Base-by-base conservation (phyloP, 2,329 filamentous ascomycete species). In the Hyphodiscus sp. region DNA sequence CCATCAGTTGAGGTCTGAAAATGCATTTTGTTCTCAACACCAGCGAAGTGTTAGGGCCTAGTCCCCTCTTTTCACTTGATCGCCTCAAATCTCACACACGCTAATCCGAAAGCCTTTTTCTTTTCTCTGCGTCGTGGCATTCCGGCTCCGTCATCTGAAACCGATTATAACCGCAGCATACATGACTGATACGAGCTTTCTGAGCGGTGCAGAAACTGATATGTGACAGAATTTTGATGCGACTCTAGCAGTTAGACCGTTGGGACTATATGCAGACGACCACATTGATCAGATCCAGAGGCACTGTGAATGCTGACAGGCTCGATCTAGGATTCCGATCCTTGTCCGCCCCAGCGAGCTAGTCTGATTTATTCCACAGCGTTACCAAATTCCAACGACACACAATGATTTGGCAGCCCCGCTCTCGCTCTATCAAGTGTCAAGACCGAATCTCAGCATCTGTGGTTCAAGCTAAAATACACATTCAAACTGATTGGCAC, bases 281-380 rank as follows among this genome's bases (percentile, higher is more conserved):
- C 11, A 10, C 23, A 26, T 8, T 26, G 23, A 26, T 26, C 23
- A 38, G 16, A 38, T 13, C 33, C 11, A 38, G 33, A 38, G 11
- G 23, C 23, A 26, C 15, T 41, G 44, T 30, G 41, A n/a, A 11
- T 29, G 52, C 50, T 50, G 20, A 54, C 52, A 59, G 57, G 54
- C 48, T 55, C 48, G 45, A 55, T 47, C 41, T 11, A 16, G 44
- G 38, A 19, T 45, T 52, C 45, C 33, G 50, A 44, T 50, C 23
- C 26, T 38, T 10, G 11, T 51, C 45, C 16, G 50, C 29, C 10
- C 10, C 42, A 41, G 45, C 46, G 26, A 48, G 44, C 49, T 44
- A 47, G 48, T n/a, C 38, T 50, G 49, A 47, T 48, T 20, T 29
- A 30, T 19, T 50, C 46, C 30, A 42, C 47, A 44, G 44, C 23